Evolutionary conservation across 2,329 filamentous ascomycete genomes (phyloP).

Genomic region (Scedosporium dehoogii): DNA sequence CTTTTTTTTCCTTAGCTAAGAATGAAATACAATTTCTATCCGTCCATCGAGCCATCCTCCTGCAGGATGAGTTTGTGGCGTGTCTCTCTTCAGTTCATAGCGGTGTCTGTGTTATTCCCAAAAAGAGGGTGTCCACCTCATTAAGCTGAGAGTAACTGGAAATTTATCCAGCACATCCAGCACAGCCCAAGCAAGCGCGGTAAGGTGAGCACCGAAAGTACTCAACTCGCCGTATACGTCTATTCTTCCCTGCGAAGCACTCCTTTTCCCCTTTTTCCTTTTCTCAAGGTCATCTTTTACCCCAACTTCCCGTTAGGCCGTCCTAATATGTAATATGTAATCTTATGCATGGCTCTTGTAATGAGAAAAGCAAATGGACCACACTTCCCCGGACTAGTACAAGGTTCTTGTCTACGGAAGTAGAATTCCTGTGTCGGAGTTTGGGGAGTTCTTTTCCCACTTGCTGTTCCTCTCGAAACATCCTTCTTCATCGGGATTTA

Average conservation of each 20-base stretch:
- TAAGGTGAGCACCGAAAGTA: no score
- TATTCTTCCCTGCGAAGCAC: no score
- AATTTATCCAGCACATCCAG: neutral
- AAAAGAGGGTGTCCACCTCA: neutral
- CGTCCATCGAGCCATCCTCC: no score
- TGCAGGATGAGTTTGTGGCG: no score
- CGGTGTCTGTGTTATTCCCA: neutral
- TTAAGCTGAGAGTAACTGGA: neutral
- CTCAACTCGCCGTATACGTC: no score
- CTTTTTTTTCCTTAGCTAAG: no score
- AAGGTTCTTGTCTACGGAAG: neutral
- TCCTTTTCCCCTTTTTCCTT: neutral
- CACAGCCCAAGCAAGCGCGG: neutral
- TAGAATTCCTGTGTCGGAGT: neutral
- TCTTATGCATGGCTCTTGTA: neutral
- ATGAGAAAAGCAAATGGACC: neutral
- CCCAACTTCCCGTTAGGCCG: neutral
- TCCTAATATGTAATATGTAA: neutral
- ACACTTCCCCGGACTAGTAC: neutral
- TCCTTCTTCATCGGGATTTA: neutral
- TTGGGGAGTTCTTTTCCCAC: neutral
- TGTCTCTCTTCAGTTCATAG: no score
- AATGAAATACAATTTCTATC: no score
- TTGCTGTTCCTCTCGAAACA: neutral
- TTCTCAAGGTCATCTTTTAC: neutral